Percentiles rank a stretch among this genome's conserved stretches.
Evolutionary conservation across 495 filamentous ascomycete species (phyloP).

Genomic region (Xylaria palmicola): DNA sequence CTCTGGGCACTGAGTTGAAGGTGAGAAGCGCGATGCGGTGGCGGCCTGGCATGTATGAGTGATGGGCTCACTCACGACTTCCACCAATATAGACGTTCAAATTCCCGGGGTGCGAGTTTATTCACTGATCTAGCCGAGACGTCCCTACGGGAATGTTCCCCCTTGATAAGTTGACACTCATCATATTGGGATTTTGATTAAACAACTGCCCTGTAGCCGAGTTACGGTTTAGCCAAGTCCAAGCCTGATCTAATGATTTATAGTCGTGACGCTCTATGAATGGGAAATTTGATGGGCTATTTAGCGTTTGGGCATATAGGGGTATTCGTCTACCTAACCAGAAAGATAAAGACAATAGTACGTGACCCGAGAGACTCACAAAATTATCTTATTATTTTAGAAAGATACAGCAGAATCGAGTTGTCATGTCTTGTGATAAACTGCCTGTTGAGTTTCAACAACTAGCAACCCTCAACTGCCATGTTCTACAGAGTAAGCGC

Average conservation of each 20-base stretch:
- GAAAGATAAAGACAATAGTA: background rate
- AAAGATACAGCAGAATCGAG: slow-evolving; percentile 6
- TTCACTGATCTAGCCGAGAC: slow-evolving; percentile 1
- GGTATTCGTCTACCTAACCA: slow-evolving; percentile 8
- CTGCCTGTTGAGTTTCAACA: slow-evolving; percentile 7
- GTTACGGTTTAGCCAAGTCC: slow-evolving; percentile 6
- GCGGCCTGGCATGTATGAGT: background rate
- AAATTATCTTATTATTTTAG: background rate
- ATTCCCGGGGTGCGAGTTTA: slow-evolving; percentile 13
- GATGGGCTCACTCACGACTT: slow-evolving; percentile 8
- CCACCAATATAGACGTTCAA: background rate
- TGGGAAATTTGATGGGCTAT: slow-evolving; percentile 5
- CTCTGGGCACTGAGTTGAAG: background rate
- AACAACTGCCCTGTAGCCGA: slow-evolving; percentile 6
- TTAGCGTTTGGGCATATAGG: slow-evolving; percentile 7
- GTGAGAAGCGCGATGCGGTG: background rate
- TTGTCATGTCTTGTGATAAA: slow-evolving; percentile 10
- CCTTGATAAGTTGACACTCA: slow-evolving; percentile 5
- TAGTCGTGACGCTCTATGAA: slow-evolving; percentile 13
- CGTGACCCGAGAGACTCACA: background rate
- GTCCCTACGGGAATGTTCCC: background rate
- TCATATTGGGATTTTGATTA: background rate
- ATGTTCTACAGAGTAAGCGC: slow-evolving; percentile 7
- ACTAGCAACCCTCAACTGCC: slow-evolving; percentile 6
- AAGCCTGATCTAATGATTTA: slow-evolving; percentile 12